Evolutionary conservation across 352 stramenopile species (phyloP).

Genomic region (Phytophthora boehmeriae): DNA sequence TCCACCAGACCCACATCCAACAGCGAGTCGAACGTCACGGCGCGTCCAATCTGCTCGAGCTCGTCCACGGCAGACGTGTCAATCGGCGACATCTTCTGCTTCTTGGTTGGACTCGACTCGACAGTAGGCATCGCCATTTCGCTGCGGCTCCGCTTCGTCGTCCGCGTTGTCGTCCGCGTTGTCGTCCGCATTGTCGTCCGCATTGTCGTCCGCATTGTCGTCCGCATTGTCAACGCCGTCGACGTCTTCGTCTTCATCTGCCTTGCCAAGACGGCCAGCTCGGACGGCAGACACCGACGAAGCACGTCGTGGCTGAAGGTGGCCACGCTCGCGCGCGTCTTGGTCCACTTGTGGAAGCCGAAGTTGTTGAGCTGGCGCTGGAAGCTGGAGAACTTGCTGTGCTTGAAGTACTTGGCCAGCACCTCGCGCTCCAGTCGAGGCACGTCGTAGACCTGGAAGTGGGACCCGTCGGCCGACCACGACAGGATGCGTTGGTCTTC

Average conservation of each 20-base stretch:
- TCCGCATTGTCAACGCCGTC: background rate
- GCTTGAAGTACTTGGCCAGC: slow-evolving; percentile 84
- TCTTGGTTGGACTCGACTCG: slow-evolving; percentile 1
- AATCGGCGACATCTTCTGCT: slow-evolving; percentile 25
- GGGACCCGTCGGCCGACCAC: slow-evolving; percentile 56
- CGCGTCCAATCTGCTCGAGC: background rate
- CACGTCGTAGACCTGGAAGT: slow-evolving; percentile 86
- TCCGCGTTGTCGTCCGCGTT: too few species aligned
- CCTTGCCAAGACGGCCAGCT: slow-evolving; percentile 14
- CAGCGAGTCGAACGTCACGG: slow-evolving; percentile 5
- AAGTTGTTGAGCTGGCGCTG: slow-evolving; percentile 94
- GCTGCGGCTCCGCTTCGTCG: slow-evolving; percentile 13
- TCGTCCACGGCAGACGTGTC: slow-evolving; percentile 12
- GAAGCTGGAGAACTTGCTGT: slow-evolving; percentile 90
- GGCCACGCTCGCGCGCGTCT: slow-evolving; percentile 61
- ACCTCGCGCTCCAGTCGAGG: slow-evolving; percentile 58
- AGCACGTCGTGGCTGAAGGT: slow-evolving; percentile 73
- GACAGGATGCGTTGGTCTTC: slow-evolving; percentile 52
- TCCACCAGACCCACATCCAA: background rate
- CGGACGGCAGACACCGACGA: slow-evolving; percentile 41
- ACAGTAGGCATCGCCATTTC: background rate
- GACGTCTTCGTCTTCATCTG: slow-evolving; percentile 16
- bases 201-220: too few species aligned
- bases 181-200: too few species aligned
- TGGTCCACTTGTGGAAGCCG: slow-evolving; percentile 87